Base-by-base conservation (phyloP, 257 asterid species). In the Eustoma russellianum region DNA sequence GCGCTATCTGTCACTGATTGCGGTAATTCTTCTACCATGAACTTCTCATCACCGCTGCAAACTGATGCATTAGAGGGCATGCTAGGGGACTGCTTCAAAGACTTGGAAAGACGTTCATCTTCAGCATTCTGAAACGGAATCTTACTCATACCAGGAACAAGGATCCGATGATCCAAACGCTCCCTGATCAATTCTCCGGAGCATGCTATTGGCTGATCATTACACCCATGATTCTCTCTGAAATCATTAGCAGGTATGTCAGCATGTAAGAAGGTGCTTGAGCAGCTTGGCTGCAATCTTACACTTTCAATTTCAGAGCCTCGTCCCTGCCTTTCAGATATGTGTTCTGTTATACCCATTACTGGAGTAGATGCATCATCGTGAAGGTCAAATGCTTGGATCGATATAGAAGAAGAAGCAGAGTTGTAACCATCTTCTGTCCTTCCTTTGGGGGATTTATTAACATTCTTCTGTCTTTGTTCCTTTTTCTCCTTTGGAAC, bases 381-480 rank as follows among this genome's bases (percentile, higher is more conserved):
- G 70, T 73, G 73, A 64, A 84, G 68, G 63, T 82, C 98, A 48
- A 78, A 82, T 60, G 79, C 85, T 75, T 86, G 95, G 61, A 83
- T 65, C 13, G 93, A 78, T 59, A 86, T 80, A 0, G 83, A 78
- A 61, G 94, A 80, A 49, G 90, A 80, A 18, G 86, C 93, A 12
- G 95, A 87, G 65, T 87, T 77, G 78, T 85, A 73, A 77, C 89
- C 79, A 16, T 82, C 86, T 33, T 84, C 64, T 33, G 77, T 81
- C 61, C 59, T 57, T 66, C 82, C 83, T 67, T 75, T 78, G 5
- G 81, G 71, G 28, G 66, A 61, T 48, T 64, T 70, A 13, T 46
- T 72, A 28, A 35, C 59, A 62, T 75, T 59, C 74, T 73, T 79
- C 44, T 57, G 69, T 16, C 74, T 41, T 44, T 75, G 73, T 64